These are phyloP conservation scores for Logfia minima DNA, from an alignment of 129 eudicot genomes.

Conservation along the genomic window DNA sequence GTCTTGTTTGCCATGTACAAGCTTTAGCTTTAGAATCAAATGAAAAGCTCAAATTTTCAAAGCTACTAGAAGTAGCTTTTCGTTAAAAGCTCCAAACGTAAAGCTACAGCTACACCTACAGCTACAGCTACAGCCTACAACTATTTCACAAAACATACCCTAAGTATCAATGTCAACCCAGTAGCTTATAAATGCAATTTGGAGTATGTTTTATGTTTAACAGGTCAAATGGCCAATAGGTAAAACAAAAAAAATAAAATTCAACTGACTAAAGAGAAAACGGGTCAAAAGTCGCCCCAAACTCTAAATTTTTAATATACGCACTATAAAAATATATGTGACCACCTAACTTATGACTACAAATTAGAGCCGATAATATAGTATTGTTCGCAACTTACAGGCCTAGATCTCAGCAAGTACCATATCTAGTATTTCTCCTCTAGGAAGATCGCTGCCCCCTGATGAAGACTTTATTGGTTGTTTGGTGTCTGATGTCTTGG, in stretches of 20 bases:
- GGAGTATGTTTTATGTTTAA: neutral
- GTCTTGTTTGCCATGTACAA: too few species aligned
- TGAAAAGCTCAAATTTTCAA: too few species aligned
- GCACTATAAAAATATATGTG: neutral
- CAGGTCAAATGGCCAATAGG: neutral
- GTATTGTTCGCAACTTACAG: slow-evolving; percentile 24
- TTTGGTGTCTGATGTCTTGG: neutral
- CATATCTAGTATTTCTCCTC: slow-evolving; percentile 30
- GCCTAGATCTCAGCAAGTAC: slow-evolving; percentile 42
- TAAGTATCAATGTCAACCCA: neutral
- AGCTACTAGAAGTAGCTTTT: too few species aligned
- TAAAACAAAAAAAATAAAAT: too few species aligned
- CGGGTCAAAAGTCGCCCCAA: neutral
- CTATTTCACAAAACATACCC: too few species aligned
- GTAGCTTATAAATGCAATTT: neutral
- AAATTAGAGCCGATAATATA: neutral
- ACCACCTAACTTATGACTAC: neutral
- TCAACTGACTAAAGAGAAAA: neutral
- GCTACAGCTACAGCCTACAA: too few species aligned
- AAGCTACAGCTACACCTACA: too few species aligned
- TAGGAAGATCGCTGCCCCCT: slow-evolving; percentile 7
- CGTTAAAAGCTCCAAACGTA: too few species aligned
- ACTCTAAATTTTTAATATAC: neutral
- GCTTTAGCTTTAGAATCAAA: too few species aligned
- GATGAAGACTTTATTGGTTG: slow-evolving; percentile 6